phyloP scores from a whole-genome alignment of 768 basidiomycete genomes.

The Fomitopsis pulvina region DNA sequence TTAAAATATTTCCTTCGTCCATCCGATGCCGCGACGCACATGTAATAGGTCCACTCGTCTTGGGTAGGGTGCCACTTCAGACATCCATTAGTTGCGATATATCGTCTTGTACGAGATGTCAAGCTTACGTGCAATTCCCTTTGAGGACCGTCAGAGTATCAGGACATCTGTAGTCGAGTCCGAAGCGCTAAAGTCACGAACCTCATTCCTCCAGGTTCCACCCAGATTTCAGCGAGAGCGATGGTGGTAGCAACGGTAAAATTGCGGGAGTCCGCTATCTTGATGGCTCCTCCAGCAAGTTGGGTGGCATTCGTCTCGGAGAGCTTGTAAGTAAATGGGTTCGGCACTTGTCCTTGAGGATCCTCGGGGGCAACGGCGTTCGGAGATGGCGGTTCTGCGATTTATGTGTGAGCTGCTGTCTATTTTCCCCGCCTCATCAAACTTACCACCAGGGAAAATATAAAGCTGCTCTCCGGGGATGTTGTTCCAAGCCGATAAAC shows the following conservation, averaged over 20 bases:
- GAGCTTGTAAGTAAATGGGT: slow-evolving; percentile 48
- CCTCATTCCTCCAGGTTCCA: slow-evolving; percentile 51
- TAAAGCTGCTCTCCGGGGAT: slow-evolving; percentile 50
- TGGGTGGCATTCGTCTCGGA: slow-evolving; percentile 39
- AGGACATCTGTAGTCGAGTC: too few relatives aligned
- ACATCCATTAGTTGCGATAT: background rate
- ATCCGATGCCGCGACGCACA: slow-evolving; percentile 9
- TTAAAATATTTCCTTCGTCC: background rate
- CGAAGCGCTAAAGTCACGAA: background rate
- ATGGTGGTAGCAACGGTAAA: slow-evolving; percentile 50
- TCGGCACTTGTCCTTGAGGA: slow-evolving; percentile 39
- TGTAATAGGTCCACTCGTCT: slow-evolving; percentile 39
- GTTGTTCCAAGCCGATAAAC: slow-evolving; percentile 42
- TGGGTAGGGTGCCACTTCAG: slow-evolving; percentile 45
- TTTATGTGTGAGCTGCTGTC: background rate
- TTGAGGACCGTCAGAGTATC: slow-evolving; percentile 1
- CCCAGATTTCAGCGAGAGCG: slow-evolving; percentile 48
- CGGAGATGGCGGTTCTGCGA: slow-evolving; percentile 17
- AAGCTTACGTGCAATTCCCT: slow-evolving; percentile 41
- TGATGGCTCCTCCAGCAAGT: slow-evolving; percentile 49
- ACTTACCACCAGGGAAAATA: slow-evolving; percentile 40
- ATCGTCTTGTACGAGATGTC: background rate
- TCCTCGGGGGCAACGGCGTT: slow-evolving; percentile 35
- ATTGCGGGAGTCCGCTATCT: slow-evolving; percentile 49
- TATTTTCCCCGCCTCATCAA: background rate